Base-by-base conservation (phyloP, 805 yeast species). In the Pachysolen tannophilus region DNA sequence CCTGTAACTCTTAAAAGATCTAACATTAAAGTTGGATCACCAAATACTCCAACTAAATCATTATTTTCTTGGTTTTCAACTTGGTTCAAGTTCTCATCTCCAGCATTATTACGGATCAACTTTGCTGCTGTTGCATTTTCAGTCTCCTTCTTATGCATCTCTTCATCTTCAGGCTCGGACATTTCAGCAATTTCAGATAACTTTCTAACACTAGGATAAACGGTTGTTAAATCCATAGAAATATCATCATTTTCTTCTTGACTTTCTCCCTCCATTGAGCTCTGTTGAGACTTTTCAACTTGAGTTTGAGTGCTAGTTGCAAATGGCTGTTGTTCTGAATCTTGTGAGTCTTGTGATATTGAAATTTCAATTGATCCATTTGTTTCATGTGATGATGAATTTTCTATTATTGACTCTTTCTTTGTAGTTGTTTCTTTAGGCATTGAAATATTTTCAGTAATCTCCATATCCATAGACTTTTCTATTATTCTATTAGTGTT, bases 21-120 rank as follows among this genome's bases (percentile, higher is more conserved):
- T 14, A 23, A 21, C 9, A 32, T 19, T 8, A 37, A 17, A 3
- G 40, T 29, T 16, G 40, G 40, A 30, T 37, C 40, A 10, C 34
- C 34, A 26, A 37, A 37, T 6, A 37, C 53, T 17, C 55, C 37
- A 28, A 54, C 49, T 27, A 14, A 19, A 32, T 33, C 40, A 35
- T 37, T 18, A 33, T 37, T 28, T 35, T 46, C 30, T 38, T 41
- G n/a, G n/a, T n/a, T n/a, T n/a, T n/a, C n/a, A n/a, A n/a, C n/a
- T n/a, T n/a, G n/a, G n/a, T 11, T 39, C 32, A 14, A 41, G 37
- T 17, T 39, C 39, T 15, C n/a, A n/a, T 32, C 18, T 15, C 38
- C 23, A 14, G 40, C 38, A 23, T 38, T 43, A 19, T 43, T 43
- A 33, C 41, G 40, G 2, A 30, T 41, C 4, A 40, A 38, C 25